phyloP scores from a whole-genome alignment of 176 grass and related monocot genomes.

The Puya raimondii region DNA sequence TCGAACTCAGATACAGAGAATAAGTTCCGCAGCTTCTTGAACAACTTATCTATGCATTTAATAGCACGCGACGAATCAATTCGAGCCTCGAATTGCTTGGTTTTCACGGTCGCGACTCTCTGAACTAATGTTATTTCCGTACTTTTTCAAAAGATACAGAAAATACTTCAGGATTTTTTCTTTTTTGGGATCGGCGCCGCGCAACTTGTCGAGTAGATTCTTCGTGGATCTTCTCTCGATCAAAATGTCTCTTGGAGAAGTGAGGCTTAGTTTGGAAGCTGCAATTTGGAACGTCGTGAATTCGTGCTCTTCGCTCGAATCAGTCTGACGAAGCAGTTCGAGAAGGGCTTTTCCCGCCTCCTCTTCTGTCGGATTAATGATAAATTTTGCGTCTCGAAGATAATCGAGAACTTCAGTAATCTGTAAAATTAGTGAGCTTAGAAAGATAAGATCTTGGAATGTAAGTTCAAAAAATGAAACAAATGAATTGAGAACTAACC shows the following conservation, averaged over 20 bases:
- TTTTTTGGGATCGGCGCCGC: constrained; percentile 6
- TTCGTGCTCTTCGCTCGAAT: constrained; percentile 19
- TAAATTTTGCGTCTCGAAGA: constrained; percentile 19
- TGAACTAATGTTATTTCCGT: constrained; percentile 17
- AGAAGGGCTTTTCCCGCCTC: constrained; percentile 22
- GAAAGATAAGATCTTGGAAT: neutral
- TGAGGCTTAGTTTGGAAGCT: constrained; percentile 19
- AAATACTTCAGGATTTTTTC: constrained; percentile 16
- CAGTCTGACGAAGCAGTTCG: constrained; percentile 13
- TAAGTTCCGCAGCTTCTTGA: no score
- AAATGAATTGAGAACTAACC: constrained; percentile 18
- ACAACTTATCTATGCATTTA: no score
- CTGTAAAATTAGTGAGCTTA: constrained; percentile 15
- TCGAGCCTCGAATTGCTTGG: no score
- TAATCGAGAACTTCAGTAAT: constrained; percentile 14
- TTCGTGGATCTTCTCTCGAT: constrained; percentile 28
- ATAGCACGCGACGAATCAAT: no score
- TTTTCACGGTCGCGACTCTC: constrained; percentile 1
- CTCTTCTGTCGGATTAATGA: constrained; percentile 21
- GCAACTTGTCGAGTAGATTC: constrained; percentile 18
- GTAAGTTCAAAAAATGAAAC: constrained; percentile 1
- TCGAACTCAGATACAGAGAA: no score
- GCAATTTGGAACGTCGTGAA: constrained; percentile 11
- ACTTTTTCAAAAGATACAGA: constrained; percentile 11
- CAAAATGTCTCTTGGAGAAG: constrained; percentile 23